Evolutionary conservation across 768 basidiomycete species (phyloP), one percentile per base, ranked within the genome.

Genomic region (Xerocomellus dryophilus): DNA sequence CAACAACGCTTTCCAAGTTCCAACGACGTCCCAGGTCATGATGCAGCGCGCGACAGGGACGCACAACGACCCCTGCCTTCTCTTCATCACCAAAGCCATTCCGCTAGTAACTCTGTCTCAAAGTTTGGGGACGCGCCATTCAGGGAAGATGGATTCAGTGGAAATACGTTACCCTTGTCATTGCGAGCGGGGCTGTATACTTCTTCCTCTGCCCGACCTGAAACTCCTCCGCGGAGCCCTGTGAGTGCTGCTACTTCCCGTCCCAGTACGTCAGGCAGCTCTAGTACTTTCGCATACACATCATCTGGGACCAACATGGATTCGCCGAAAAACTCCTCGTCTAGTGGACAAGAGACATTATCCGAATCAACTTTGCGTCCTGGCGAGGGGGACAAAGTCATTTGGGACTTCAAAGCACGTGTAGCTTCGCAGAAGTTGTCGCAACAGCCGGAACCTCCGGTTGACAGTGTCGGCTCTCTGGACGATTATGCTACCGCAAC

Each of bases 151-250:
- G 63, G 60, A 43, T 70, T 58, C 40, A 45, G 51, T 39, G 68
- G 61, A 25, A 64, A 32, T 40, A 31, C 56, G 15, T 42, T 72
- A 14, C 69, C 69, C 17, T 11, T 50, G 35, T 63, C 71, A 17
- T 39, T 70, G 46, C 69, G 69, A 27, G 47, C 66, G 18, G 69
- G 69, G 17, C 60, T 48, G n/a, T 72, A 72, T 46, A 14, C 39
- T 35, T 31, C 52, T 53, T 50, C 63, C 12, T 49, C 61, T 21
- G 45, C 38, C 27, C 67, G 69, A 42, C 50, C 75, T 25, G 81
- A 83, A 53, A 74, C 74, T 7, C 83, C 86, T 25, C 83, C 85
- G 44, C 81, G 80, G 35, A 88, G 86, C 43, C 87, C 87, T 11
- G 73, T 80, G 49, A 84, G 78, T 56, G 77, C 80, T 39, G 70